Percentiles rank a stretch among this genome's conserved stretches.
Conservation (phyloP, 2,329 filamentous ascomycete genomes). For the Pseudocercospora musae region DNA sequence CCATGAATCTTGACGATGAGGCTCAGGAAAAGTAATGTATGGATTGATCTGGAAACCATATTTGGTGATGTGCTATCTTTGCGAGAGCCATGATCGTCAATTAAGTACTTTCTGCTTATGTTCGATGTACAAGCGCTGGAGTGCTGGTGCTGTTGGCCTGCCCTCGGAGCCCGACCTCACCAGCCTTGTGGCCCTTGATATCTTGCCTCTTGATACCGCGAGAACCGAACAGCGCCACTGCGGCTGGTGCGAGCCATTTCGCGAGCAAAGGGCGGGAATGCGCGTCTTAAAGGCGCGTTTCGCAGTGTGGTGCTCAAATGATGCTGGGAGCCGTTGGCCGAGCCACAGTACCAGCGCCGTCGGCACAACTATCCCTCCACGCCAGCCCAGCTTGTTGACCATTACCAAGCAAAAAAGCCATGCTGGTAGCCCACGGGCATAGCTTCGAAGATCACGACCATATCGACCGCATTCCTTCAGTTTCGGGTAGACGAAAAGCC, state of each 20-base stretch:
- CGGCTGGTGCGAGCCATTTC: background rate
- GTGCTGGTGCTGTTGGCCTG: background rate
- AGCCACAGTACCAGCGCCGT: background rate
- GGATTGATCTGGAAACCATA: background rate
- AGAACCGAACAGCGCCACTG: background rate
- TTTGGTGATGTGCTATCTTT: background rate
- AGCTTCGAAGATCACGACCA: too few species aligned
- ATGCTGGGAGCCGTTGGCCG: background rate
- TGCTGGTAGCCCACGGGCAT: too few species aligned
- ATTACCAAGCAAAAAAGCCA: too few species aligned
- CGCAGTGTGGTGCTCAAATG: background rate
- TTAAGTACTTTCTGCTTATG: background rate
- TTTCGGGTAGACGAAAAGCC: too few species aligned
- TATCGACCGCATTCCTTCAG: too few species aligned
- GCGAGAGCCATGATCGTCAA: background rate
- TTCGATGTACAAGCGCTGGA: background rate
- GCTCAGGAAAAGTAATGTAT: background rate
- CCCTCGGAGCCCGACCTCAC: background rate
- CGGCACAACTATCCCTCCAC: background rate
- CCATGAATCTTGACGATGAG: background rate
- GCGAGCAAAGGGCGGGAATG: background rate
- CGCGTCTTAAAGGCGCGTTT: background rate
- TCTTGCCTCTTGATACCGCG: background rate
- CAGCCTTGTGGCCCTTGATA: background rate
- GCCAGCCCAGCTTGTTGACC: background rate